Conservation (phyloP, 768 basidiomycete genomes). For the Bullera alba region DNA sequence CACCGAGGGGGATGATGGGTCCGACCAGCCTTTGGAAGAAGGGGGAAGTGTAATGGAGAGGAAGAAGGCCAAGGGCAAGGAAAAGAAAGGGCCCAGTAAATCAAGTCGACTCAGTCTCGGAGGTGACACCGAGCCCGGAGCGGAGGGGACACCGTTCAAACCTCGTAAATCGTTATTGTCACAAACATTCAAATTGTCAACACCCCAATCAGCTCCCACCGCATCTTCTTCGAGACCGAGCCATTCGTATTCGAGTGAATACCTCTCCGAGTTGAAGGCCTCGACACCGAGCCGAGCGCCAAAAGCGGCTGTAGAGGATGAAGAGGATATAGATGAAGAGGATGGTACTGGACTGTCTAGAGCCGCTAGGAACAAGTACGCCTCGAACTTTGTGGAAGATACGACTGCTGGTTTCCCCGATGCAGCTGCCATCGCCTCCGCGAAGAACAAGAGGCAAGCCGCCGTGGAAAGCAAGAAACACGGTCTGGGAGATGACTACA, state of each 20-base stretch:
- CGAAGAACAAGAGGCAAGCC: slow-evolving; percentile 45
- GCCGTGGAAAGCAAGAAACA: slow-evolving; percentile 31
- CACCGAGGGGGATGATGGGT: not conserved
- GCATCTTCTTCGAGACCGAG: slow-evolving; percentile 5
- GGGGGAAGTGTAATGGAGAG: slow-evolving; percentile 33
- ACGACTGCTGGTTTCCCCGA: slow-evolving; percentile 45
- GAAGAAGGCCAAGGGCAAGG: slow-evolving; percentile 20
- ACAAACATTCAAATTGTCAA: slow-evolving; percentile 33
- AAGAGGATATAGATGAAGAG: slow-evolving; percentile 10
- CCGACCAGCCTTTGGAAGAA: slow-evolving; percentile 20
- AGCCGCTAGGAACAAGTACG: slow-evolving; percentile 42
- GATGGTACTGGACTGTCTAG: slow-evolving; percentile 24
- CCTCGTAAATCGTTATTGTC: slow-evolving; percentile 38
- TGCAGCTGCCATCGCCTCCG: slow-evolving; percentile 44
- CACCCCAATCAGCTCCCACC: slow-evolving; percentile 7
- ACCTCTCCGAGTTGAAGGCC: slow-evolving; percentile 47
- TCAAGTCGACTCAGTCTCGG: slow-evolving; percentile 37
- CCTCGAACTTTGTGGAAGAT: slow-evolving; percentile 24
- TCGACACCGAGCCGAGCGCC: slow-evolving; percentile 39
- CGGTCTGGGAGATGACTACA: slow-evolving; percentile 41
- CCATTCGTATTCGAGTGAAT: slow-evolving; percentile 43
- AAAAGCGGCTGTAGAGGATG: slow-evolving; percentile 11
- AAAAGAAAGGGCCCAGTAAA: slow-evolving; percentile 21
- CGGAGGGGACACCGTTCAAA: slow-evolving; percentile 26
- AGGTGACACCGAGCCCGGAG: slow-evolving; percentile 24